Evolutionary conservation across 179 eudicot genomes (phyloP), one percentile per base, ranked within the genome.

Genomic region (Silene vulgaris): DNA sequence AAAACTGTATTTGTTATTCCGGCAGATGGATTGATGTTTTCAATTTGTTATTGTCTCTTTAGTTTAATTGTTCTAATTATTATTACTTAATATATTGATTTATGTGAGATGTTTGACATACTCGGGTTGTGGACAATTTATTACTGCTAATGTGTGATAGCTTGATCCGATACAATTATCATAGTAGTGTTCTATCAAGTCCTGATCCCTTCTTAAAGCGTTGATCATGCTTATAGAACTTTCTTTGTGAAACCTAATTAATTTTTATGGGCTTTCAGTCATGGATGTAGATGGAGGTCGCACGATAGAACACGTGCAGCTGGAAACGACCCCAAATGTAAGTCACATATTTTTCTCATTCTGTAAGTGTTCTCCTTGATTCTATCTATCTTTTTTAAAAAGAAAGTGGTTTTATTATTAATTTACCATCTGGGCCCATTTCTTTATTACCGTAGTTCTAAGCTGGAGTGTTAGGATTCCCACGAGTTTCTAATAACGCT

Each of bases 321-420:
- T 72, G 63, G 87, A 84, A 76, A 74, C 76, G 32, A 72, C 72
- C 72, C 56, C 71, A 12, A 60, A 65, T 76, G 97, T 91, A 86
- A 83, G 82, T 73, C 30, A 29, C 7, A 23, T 3, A n/a, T 75
- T 1, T 73, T 43, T 23, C 8, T 28, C 11, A 0, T 13, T 1
- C 37, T 21, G 48, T 72, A 3, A 50, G 32, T 64, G 37, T 14
- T 29, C 48, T 30, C 0, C 21, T 43, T n/a, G 60, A 74, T 23
- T 19, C 8, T 40, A 6, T 69, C 9, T 37, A 69, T 20, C 9
- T 37, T 43, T 20, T 40, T 14, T 9, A 4, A 11, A 2, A 48
- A 17, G 52, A 45, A 45, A 16, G 19, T 3, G 19, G 17, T 52
- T 52, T 14, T 52, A 56, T 8, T 56, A 56, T 37, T 43, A 14